A percentile compares a stretch with the other conserved stretches of the same genome.
These are phyloP conservation scores for Diaporthe capsici DNA, from an alignment of 2,329 filamentous ascomycete species.

Conservation along the genomic window DNA sequence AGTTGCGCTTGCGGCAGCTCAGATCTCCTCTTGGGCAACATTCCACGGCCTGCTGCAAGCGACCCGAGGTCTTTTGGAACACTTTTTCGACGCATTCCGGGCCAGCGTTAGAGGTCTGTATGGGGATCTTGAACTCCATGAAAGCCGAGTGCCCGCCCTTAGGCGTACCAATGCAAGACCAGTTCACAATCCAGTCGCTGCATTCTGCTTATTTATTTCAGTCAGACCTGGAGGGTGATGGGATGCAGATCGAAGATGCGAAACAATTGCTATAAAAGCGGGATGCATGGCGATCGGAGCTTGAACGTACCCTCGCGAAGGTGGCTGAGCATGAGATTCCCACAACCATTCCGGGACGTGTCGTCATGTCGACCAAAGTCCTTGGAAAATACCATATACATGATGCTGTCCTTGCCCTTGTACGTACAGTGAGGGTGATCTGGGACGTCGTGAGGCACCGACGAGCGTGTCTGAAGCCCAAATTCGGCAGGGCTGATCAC, in stretches of 20 bases:
- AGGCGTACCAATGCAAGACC: background rate
- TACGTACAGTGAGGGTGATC: background rate
- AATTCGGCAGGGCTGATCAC: background rate
- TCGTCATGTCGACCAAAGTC: background rate
- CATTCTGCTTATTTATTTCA: background rate
- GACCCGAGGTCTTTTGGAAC: background rate
- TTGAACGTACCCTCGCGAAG: background rate
- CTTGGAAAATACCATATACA: slow-evolving; percentile 2
- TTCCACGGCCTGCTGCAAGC: background rate
- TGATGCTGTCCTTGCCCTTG: background rate
- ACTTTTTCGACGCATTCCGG: background rate
- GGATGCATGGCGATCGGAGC: background rate
- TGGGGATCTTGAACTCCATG: slow-evolving; percentile 9
- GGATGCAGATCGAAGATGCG: no score
- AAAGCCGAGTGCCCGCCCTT: slow-evolving; percentile 12
- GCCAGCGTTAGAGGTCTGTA: background rate
- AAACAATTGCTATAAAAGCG: background rate
- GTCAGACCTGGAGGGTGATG: background rate
- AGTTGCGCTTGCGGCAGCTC: background rate
- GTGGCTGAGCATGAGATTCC: background rate
- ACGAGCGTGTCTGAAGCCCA: background rate
- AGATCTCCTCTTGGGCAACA: background rate
- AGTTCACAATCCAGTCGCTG: background rate
- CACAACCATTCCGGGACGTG: background rate
- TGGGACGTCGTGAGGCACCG: background rate